phyloP scores from a whole-genome alignment of 2,329 filamentous ascomycete genomes.

The Basipetospora sp. region DNA sequence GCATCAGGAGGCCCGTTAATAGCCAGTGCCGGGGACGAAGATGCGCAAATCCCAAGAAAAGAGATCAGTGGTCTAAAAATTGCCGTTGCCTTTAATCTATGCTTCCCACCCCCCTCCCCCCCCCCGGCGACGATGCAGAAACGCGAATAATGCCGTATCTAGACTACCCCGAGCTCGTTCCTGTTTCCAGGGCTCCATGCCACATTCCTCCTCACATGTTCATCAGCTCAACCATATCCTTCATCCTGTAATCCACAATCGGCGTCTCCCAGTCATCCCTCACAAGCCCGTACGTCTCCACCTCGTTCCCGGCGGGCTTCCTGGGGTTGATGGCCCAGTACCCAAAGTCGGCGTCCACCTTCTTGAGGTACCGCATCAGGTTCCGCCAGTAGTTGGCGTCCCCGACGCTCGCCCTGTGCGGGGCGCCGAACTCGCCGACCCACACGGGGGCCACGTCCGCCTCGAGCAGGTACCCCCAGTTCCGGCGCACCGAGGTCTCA shows the following conservation, averaged over 20 bases:
- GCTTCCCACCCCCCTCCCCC: no score
- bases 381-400: slow-evolving; percentile 53
- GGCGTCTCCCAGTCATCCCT: slow-evolving; percentile 50
- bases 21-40: no score
- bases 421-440: slow-evolving; percentile 53
- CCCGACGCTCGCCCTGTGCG: slow-evolving; percentile 35
- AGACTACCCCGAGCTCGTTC: no score
- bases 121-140: no score
- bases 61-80: no score
- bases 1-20: no score
- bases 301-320: slow-evolving; percentile 42
- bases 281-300: slow-evolving; percentile 47
- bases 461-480: slow-evolving; percentile 50
- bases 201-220: slow-evolving; percentile 11
- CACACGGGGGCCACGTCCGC: slow-evolving; percentile 40
- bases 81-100: no score
- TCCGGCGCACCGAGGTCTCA: slow-evolving; percentile 43
- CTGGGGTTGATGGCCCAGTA: slow-evolving; percentile 58
- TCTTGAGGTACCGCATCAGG: slow-evolving; percentile 42
- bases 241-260: slow-evolving; percentile 47
- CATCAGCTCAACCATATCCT: slow-evolving; percentile 44
- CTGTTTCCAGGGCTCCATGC: no score
- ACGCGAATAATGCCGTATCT: no score
- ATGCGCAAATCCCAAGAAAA: no score
- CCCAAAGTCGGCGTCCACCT: slow-evolving; percentile 48